A percentile compares a stretch with the other conserved stretches of the same genome.
phyloP scores from a whole-genome alignment of 306 rosid species.

The Abrus precatorius region DNA sequence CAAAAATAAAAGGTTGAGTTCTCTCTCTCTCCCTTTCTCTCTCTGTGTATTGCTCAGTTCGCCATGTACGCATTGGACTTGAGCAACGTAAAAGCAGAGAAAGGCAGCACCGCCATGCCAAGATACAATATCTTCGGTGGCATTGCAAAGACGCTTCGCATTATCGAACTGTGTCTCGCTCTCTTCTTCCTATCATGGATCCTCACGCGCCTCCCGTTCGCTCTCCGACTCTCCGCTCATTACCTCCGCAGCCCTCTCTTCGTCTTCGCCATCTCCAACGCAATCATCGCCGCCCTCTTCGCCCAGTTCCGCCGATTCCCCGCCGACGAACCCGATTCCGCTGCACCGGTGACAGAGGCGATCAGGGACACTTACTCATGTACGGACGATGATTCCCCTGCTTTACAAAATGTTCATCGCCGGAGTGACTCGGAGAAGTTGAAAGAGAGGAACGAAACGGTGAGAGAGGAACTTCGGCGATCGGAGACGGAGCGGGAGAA shows the following conservation, averaged over 20 bases:
- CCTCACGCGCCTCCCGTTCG: constrained; percentile 69
- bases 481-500: constrained; percentile 64
- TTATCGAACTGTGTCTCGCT: constrained; percentile 52
- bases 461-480: constrained; percentile 51
- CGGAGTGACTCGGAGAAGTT: constrained; percentile 64
- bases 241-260: constrained; percentile 69
- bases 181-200: constrained; percentile 62
- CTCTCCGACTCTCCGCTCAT: constrained; percentile 54
- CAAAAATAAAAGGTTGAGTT: not conserved
- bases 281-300: constrained; percentile 68
- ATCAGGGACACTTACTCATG: constrained; percentile 33
- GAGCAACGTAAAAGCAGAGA: constrained; percentile 46
- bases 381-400: constrained; percentile 18
- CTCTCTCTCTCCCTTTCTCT: not conserved
- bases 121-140: constrained; percentile 48
- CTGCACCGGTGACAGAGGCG: constrained; percentile 40
- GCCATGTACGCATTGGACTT: constrained; percentile 60
- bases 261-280: constrained; percentile 75
- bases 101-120: constrained; percentile 26
- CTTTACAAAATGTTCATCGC: constrained; percentile 35
- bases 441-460: not conserved
- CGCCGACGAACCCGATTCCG: not conserved
- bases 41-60: not conserved
- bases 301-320: constrained; percentile 58
- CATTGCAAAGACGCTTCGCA: constrained; percentile 62